Conservation (phyloP, 805 yeast genomes). For the Lipomyces orientalis region DNA sequence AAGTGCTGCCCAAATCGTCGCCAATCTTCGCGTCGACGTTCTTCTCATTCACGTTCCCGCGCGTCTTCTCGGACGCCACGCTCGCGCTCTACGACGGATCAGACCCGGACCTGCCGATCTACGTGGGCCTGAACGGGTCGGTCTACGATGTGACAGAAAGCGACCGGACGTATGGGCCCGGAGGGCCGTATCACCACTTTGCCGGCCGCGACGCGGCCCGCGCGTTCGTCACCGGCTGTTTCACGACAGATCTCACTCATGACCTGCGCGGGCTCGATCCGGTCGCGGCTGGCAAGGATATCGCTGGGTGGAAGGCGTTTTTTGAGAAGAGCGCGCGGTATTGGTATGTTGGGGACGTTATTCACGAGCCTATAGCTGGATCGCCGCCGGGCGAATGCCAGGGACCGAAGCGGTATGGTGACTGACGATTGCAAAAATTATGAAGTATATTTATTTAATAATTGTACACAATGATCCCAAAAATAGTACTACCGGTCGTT, state of each 20-base stretch:
- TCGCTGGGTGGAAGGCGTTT: slow-evolving; percentile 60
- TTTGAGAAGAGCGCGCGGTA: slow-evolving; percentile 54
- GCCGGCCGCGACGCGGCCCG: slow-evolving; percentile 73
- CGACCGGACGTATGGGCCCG: slow-evolving; percentile 61
- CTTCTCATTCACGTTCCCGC: slow-evolving; percentile 37
- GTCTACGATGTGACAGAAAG: slow-evolving; percentile 68
- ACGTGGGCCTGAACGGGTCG: slow-evolving; percentile 62
- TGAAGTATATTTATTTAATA: not conserved
- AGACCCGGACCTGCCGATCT: slow-evolving; percentile 56
- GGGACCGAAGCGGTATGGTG: slow-evolving; percentile 13
- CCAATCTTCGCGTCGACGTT: slow-evolving; percentile 15
- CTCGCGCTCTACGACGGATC: slow-evolving; percentile 60
- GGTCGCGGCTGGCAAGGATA: slow-evolving; percentile 49
- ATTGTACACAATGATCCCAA: not conserved
- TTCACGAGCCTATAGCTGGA: slow-evolving; percentile 53
- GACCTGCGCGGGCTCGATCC: slow-evolving; percentile 67
- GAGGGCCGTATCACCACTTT: slow-evolving; percentile 60
- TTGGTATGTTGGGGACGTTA: slow-evolving; percentile 67
- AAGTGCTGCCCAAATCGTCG: slow-evolving; percentile 15
- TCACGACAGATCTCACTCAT: slow-evolving; percentile 60
- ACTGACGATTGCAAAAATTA: not conserved
- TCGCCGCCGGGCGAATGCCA: slow-evolving; percentile 60
- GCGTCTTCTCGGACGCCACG: slow-evolving; percentile 53
- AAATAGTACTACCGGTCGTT: not conserved
- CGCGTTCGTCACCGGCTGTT: slow-evolving; percentile 74